Evolutionary conservation across 768 basidiomycete genomes (phyloP).

Genomic region (Tylopilus plumbeoviolaceoides): DNA sequence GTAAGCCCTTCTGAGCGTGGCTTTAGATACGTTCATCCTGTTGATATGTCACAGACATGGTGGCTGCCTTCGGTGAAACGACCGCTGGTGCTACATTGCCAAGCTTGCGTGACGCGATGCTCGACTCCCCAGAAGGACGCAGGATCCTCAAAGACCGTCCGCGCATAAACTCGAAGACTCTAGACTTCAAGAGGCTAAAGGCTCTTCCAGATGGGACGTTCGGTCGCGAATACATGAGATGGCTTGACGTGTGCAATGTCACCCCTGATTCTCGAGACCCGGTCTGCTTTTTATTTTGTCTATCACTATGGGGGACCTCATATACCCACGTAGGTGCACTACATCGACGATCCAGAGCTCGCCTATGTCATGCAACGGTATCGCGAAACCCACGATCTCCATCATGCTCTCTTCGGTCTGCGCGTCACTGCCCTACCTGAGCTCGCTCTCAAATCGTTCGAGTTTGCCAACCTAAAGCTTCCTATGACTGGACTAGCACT

Average conservation of each 20-base stretch:
- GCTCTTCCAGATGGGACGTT: slow-evolving; percentile 75
- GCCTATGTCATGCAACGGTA: slow-evolving; percentile 99
- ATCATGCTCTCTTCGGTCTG: slow-evolving; percentile 86
- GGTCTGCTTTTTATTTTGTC: neutral
- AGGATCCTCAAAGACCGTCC: slow-evolving; percentile 82
- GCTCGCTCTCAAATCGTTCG: slow-evolving; percentile 91
- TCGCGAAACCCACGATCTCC: slow-evolving; percentile 96
- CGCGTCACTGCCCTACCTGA: slow-evolving; percentile 91
- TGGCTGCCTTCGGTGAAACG: slow-evolving; percentile 91
- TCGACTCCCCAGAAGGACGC: slow-evolving; percentile 76
- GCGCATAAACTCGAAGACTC: slow-evolving; percentile 67
- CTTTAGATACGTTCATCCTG: neutral
- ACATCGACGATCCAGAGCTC: slow-evolving; percentile 90
- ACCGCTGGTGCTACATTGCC: slow-evolving; percentile 80
- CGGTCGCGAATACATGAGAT: slow-evolving; percentile 81
- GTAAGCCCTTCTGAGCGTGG: slow-evolving; percentile 40
- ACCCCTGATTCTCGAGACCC: slow-evolving; percentile 87
- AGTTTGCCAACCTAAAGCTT: slow-evolving; percentile 86
- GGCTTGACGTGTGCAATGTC: slow-evolving; percentile 84
- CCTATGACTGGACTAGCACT: slow-evolving; percentile 85
- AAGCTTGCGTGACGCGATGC: slow-evolving; percentile 71
- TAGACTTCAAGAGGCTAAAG: slow-evolving; percentile 67
- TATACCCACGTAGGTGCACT: slow-evolving; percentile 67
- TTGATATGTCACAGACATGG: slow-evolving; percentile 66
- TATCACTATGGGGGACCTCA: neutral